Conservation (phyloP, 768 basidiomycete species). For the Collybia nuda region DNA sequence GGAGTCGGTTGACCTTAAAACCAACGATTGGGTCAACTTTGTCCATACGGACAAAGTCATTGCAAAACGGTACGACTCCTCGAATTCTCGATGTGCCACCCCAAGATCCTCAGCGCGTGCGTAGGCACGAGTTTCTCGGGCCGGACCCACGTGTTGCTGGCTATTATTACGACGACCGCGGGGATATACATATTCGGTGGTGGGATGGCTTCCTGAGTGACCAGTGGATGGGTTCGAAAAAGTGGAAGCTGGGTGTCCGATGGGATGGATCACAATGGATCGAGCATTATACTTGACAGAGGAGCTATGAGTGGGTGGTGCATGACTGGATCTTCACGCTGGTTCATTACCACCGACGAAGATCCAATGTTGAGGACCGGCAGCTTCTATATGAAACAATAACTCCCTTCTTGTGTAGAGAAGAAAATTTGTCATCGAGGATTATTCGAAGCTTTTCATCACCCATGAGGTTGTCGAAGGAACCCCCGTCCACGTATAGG, state of each 20-base stretch:
- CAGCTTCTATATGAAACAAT: no score
- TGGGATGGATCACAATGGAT: conserved; percentile 38
- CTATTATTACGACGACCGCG: conserved; percentile 33
- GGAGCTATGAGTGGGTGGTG: neutral
- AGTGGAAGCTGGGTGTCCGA: conserved; percentile 36
- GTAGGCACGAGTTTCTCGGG: conserved; percentile 43
- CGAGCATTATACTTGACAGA: conserved; percentile 26
- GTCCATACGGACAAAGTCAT: conserved; percentile 32
- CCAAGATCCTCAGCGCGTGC: neutral
- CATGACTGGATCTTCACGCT: neutral
- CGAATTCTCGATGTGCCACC: neutral
- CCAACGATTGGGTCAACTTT: conserved; percentile 24
- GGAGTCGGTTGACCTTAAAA: conserved; percentile 17
- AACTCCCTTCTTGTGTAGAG: neutral
- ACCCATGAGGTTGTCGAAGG: neutral
- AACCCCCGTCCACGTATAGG: no score
- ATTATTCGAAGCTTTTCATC: no score
- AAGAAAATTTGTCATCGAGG: no score
- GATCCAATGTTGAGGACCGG: neutral
- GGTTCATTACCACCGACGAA: neutral
- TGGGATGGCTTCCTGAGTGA: conserved; percentile 43
- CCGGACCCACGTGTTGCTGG: conserved; percentile 44
- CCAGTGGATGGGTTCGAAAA: conserved; percentile 40
- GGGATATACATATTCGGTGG: conserved; percentile 41
- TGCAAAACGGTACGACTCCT: conserved; percentile 24